These are phyloP conservation scores for Peronosclerospora sorghi DNA, from an alignment of 352 stramenopile genomes.

Conservation along the genomic window DNA sequence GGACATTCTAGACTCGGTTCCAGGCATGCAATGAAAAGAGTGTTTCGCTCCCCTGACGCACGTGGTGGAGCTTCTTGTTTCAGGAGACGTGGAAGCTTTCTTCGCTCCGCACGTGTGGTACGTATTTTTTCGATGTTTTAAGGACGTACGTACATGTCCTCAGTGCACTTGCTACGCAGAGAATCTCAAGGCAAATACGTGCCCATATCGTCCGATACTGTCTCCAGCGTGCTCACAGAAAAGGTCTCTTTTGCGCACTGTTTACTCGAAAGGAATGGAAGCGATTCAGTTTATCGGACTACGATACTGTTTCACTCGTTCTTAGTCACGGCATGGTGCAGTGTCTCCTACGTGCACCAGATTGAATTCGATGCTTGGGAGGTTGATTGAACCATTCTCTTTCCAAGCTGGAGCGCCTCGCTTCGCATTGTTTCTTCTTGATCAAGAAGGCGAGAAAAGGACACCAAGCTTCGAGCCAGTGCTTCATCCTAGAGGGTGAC, in stretches of 20 bases:
- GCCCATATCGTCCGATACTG: conserved; percentile 51
- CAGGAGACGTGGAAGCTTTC: conserved; percentile 42
- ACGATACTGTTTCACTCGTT: too few relatives aligned
- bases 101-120: conserved; percentile 54
- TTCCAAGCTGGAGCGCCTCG: conserved; percentile 9
- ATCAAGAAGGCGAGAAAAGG: conserved; percentile 19
- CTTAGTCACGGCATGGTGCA: too few relatives aligned
- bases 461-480: conserved; percentile 21
- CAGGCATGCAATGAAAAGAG: conserved; percentile 48
- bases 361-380: too few relatives aligned
- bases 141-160: background rate
- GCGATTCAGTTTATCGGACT: too few relatives aligned
- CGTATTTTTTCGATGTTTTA: background rate
- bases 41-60: conserved; percentile 57
- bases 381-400: too few relatives aligned
- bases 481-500: conserved; percentile 13
- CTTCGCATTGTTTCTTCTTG: conserved; percentile 20
- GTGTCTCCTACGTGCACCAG: too few relatives aligned
- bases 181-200: conserved; percentile 49
- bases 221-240: conserved; percentile 50
- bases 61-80: conserved; percentile 59
- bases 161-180: conserved; percentile 11
- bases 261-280: too few relatives aligned
- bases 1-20: conserved; percentile 47
- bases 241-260: conserved; percentile 35